Percentiles rank a stretch among this genome's conserved stretches.
These are phyloP conservation scores for Botryosphaeria dothidea DNA, from an alignment of 2,329 filamentous ascomycete species.

Conservation along the genomic window DNA sequence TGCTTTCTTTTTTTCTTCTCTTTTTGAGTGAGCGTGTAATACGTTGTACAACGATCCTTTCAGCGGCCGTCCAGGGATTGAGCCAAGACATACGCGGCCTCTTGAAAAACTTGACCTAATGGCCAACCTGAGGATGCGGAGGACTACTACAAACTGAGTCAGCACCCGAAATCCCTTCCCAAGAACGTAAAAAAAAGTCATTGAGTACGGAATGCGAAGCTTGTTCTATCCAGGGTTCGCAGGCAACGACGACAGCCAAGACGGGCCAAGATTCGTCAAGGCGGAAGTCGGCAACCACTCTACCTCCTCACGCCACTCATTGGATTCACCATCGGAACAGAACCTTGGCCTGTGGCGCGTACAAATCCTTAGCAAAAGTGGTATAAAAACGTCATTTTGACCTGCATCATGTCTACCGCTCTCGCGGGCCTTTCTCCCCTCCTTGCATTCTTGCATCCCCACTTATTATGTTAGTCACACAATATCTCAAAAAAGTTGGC, in stretches of 20 bases:
- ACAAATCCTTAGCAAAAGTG: not conserved
- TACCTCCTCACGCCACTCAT: not conserved
- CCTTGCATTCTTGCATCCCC: not conserved
- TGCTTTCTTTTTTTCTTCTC: too few species aligned
- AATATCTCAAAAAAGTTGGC: constrained; percentile 27
- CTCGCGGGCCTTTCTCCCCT: not conserved
- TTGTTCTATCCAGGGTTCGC: not conserved
- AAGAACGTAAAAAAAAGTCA: too few species aligned
- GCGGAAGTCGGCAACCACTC: constrained; percentile 6
- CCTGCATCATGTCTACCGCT: not conserved
- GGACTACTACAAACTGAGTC: too few species aligned
- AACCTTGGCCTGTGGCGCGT: not conserved
- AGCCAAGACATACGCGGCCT: too few species aligned
- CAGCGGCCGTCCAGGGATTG: too few species aligned
- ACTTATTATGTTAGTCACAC: not conserved
- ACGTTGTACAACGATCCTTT: too few species aligned
- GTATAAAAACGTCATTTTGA: not conserved
- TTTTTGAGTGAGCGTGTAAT: too few species aligned
- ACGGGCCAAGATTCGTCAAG: constrained; percentile 7
- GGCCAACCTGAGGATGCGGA: too few species aligned
- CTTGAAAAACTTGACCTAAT: too few species aligned
- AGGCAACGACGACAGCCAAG: not conserved
- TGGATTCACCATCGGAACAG: not conserved
- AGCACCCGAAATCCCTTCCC: too few species aligned
- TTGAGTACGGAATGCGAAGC: not conserved